phyloP scores from a whole-genome alignment of 495 filamentous ascomycete species.

The Bathelium albidoporum region DNA sequence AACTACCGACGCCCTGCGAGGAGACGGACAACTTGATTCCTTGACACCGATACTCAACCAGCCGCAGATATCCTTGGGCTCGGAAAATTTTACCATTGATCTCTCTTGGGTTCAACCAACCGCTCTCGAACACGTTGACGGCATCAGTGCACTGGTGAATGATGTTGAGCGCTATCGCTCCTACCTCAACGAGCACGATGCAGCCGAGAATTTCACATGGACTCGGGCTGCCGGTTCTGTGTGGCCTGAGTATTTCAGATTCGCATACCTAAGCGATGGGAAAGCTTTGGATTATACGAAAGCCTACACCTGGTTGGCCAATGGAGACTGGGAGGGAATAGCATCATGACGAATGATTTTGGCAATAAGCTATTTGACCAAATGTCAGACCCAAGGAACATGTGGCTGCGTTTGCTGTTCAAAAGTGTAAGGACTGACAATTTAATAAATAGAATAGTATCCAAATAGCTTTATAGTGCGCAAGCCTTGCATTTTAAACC shows the following conservation, averaged over 20 bases:
- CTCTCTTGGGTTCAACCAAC: constrained; percentile 42
- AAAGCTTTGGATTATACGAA: background rate
- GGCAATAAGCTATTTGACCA: too few relatives aligned
- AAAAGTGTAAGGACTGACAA: too few relatives aligned
- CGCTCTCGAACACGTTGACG: constrained; percentile 38
- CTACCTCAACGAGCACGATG: background rate
- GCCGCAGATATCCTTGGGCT: constrained; percentile 38
- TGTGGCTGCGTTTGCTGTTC: too few relatives aligned
- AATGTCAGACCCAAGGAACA: too few relatives aligned
- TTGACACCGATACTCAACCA: constrained; percentile 46
- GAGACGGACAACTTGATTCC: constrained; percentile 49
- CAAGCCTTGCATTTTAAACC: too few relatives aligned
- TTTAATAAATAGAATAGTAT: too few relatives aligned
- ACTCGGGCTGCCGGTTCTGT: background rate
- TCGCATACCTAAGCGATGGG: background rate
- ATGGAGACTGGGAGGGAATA: background rate
- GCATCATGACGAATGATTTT: background rate
- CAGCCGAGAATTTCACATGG: background rate
- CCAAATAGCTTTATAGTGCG: too few relatives aligned
- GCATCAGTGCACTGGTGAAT: constrained; percentile 78
- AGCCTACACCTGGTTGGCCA: background rate
- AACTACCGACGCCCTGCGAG: constrained; percentile 59
- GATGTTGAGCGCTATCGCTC: constrained; percentile 61
- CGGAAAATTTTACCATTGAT: constrained; percentile 33
- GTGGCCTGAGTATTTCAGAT: background rate